Conservation (phyloP, 2,329 filamentous ascomycete species). For the Cladophialophora exuberans region DNA sequence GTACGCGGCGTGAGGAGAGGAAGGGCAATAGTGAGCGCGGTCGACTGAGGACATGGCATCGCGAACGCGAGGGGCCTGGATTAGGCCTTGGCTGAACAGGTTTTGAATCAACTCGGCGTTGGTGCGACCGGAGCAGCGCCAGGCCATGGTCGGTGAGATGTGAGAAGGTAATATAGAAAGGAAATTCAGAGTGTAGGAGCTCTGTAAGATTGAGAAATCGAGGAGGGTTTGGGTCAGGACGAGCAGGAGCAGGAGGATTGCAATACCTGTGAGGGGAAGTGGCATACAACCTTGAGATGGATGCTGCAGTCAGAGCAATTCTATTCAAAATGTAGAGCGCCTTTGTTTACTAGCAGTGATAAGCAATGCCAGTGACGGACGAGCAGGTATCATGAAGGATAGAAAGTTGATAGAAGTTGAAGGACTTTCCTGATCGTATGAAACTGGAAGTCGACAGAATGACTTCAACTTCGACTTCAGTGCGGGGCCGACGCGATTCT, state of each 20-base stretch:
- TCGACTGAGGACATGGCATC: slow-evolving; percentile 89
- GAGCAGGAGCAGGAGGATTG: neutral
- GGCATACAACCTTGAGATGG: neutral
- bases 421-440: too few species aligned
- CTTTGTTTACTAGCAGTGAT: too few species aligned
- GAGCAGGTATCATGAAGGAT: too few species aligned
- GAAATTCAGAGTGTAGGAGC: neutral
- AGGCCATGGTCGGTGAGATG: slow-evolving; percentile 71
- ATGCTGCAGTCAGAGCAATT: neutral
- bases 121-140: slow-evolving; percentile 76
- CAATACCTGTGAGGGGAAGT: neutral
- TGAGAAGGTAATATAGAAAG: neutral
- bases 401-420: too few species aligned
- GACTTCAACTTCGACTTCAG: too few species aligned
- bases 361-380: too few species aligned
- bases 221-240: neutral
- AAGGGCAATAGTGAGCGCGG: slow-evolving; percentile 70
- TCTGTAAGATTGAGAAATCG: neutral
- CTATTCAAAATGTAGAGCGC: too few species aligned
- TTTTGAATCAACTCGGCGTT: slow-evolving; percentile 80
- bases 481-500: too few species aligned
- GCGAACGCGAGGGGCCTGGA: slow-evolving; percentile 71
- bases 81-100: slow-evolving; percentile 70
- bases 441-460: too few species aligned
- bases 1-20: slow-evolving; percentile 61